Evolutionary conservation across 1,139 yeast species (phyloP), one percentile per base, ranked within the genome.

Genomic region (Taphrina deformans): DNA sequence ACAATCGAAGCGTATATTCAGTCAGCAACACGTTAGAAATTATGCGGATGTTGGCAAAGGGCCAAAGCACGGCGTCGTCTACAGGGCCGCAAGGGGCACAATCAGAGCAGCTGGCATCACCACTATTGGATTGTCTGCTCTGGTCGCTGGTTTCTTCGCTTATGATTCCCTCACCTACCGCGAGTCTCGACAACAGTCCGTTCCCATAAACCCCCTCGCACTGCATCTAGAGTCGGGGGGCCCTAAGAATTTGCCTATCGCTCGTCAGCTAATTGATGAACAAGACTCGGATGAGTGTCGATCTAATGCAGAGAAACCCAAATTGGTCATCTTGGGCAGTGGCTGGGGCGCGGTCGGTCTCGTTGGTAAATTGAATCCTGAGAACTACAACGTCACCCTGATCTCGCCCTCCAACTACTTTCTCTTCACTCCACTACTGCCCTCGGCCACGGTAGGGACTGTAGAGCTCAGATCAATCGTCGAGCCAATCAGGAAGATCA

Each of bases 381-480:
- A 92, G 56, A 79, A 87, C 75, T 92, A 91, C 79, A 89, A 92
- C 75, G 96, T 92, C 65, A 86, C 89, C 66, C 86, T 92, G 65
- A 88, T 92, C 59, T 89, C 97, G 44, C 97, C 98, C 68, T 85
- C 97, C 79, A 92, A 91, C 82, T 92, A 90, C 82, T 92, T 92
- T 78, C 81, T 92, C 73, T 92, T 91, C 82, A 92, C 98, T 59
- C 68, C 98, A 10, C 80, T 92, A 75, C 83, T 92, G 73, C 97
- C 97, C 55, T 88, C 96, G 29, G 88, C 92, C 71, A 96, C 97
- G 62, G 91, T 96, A 55, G 97, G 97, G 69, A 88, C 96, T 61
- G 85, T 92, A 70, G 97, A 90, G 75, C 82, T 85, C 75, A 89
- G 96, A 77, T 89, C 97, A 55, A 90, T 92, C 70, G 81, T 83